Conservation (phyloP, 2,329 filamentous ascomycete genomes). For the Bimuria novae-zelandiae region DNA sequence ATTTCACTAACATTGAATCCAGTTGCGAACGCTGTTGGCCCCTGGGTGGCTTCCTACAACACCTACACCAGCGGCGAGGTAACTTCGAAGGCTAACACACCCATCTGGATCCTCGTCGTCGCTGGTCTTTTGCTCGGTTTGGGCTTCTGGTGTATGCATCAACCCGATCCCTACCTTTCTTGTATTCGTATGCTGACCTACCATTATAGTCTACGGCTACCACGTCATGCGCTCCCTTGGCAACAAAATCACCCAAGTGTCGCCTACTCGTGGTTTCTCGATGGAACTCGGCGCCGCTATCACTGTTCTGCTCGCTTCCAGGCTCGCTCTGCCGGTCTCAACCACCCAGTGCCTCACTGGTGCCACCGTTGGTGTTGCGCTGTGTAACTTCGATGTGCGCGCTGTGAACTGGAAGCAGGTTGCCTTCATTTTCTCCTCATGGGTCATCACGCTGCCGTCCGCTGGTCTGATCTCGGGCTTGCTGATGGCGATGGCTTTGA, state of each 20-base stretch:
- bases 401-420: constrained; percentile 52
- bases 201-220: constrained; percentile 69
- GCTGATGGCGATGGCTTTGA: constrained; percentile 66
- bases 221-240: constrained; percentile 68
- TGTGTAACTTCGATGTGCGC: constrained; percentile 40
- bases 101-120: constrained; percentile 73
- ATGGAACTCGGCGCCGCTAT: constrained; percentile 56
- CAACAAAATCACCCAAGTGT: constrained; percentile 67
- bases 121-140: constrained; percentile 60
- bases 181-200: constrained; percentile 58
- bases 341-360: constrained; percentile 62
- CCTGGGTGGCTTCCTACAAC: constrained; percentile 32
- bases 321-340: constrained; percentile 57
- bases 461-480: constrained; percentile 59
- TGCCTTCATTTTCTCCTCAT: constrained; percentile 50
- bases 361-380: constrained; percentile 39
- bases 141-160: constrained; percentile 54
- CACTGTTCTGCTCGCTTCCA: constrained; percentile 67
- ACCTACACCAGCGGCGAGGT: constrained; percentile 62
- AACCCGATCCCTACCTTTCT: constrained; percentile 36
- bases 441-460: constrained; percentile 51
- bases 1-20: too few relatives aligned
- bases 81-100: constrained; percentile 65
- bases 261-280: constrained; percentile 58
- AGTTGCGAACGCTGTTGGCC: constrained; percentile 33